Evolutionary conservation across 192 early-diverging fungal species (phyloP).

Genomic region (Jimgerdemannia lactiflua): DNA sequence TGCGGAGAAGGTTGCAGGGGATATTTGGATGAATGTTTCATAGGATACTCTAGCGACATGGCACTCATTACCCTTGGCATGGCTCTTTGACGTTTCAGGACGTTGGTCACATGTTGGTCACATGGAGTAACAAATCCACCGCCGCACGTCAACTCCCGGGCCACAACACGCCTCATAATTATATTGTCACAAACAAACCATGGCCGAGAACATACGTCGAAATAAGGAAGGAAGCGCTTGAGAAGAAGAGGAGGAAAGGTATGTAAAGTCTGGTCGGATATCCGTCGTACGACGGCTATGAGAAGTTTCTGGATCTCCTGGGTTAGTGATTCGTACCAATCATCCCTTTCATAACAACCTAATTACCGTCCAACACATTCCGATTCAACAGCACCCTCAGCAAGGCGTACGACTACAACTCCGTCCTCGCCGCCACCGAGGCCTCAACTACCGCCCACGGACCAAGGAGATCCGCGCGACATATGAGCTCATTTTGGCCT

Average conservation of each 20-base stretch:
- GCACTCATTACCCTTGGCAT: too few species aligned
- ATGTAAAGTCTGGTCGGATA: neutral
- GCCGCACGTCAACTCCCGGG: too few species aligned
- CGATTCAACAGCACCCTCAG: slow-evolving; percentile 17
- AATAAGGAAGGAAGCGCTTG: slow-evolving; percentile 40
- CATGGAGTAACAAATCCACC: too few species aligned
- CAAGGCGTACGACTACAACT: slow-evolving; percentile 69
- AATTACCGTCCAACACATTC: neutral
- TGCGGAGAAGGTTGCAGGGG: too few species aligned
- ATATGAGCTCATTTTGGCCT: slow-evolving; percentile 88
- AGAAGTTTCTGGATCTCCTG: neutral
- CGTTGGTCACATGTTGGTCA: too few species aligned
- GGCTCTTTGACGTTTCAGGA: too few species aligned
- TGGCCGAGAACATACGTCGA: slow-evolving; percentile 63
- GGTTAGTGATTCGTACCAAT: too few species aligned
- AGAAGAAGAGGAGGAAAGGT: slow-evolving; percentile 52
- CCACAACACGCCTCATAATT: too few species aligned
- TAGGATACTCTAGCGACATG: too few species aligned
- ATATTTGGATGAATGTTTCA: too few species aligned
- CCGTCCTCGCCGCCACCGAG: slow-evolving; percentile 85
- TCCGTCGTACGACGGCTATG: neutral
- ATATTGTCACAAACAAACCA: slow-evolving; percentile 10
- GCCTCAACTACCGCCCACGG: slow-evolving; percentile 80
- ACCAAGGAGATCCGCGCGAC: slow-evolving; percentile 86
- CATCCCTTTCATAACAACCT: neutral